Conservation (phyloP, 2,329 filamentous ascomycete species). For the Nemania abortiva region DNA sequence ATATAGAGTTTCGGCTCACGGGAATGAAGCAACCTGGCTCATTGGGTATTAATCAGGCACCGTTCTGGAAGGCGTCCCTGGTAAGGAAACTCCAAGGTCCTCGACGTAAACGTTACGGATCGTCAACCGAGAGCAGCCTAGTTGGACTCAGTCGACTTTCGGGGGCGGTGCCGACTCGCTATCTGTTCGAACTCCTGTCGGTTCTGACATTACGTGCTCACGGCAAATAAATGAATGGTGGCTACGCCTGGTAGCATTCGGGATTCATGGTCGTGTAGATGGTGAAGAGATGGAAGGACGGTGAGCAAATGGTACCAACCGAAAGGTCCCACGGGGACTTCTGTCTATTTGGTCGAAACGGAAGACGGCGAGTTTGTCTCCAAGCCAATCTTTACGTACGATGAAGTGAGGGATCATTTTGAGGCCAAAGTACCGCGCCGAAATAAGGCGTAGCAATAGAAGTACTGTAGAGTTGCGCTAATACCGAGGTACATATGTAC, state of each 20-base stretch:
- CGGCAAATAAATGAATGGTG: slow-evolving; percentile 7
- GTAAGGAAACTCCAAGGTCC: background rate
- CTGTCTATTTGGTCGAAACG: slow-evolving; percentile 20
- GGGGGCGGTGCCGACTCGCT: slow-evolving; percentile 40
- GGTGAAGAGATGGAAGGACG: slow-evolving; percentile 13
- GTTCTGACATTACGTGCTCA: slow-evolving; percentile 4
- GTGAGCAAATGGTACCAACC: slow-evolving; percentile 30
- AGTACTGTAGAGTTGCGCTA: too few species aligned
- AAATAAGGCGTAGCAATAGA: background rate
- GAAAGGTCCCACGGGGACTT: background rate
- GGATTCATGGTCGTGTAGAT: background rate
- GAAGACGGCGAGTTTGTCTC: slow-evolving; percentile 17
- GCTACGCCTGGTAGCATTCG: slow-evolving; percentile 1
- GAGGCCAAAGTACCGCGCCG: background rate
- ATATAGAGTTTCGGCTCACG: slow-evolving; percentile 18
- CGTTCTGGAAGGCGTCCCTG: slow-evolving; percentile 13
- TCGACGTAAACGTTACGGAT: background rate
- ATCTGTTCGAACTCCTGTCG: slow-evolving; percentile 22
- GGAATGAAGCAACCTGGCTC: slow-evolving; percentile 22
- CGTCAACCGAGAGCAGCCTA: slow-evolving; percentile 35
- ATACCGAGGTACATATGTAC: background rate
- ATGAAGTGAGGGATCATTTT: slow-evolving; percentile 14
- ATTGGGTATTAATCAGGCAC: slow-evolving; percentile 29
- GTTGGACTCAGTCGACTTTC: slow-evolving; percentile 38
- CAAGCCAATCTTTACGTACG: slow-evolving; percentile 17